Base-by-base conservation (phyloP, 495 filamentous ascomycete genomes). In the Friedmanniomyces simplex region DNA sequence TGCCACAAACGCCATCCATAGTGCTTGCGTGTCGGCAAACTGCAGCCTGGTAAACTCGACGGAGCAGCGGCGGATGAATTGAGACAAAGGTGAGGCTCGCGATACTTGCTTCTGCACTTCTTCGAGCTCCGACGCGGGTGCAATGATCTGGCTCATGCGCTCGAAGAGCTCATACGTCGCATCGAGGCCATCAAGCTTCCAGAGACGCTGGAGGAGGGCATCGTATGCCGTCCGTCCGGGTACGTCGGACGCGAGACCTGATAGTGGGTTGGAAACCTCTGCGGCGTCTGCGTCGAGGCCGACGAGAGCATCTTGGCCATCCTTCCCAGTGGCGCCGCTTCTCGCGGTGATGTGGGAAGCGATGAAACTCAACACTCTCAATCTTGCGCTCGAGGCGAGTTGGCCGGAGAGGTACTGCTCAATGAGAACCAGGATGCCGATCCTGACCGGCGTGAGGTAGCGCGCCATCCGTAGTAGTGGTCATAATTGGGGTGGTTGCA, bases 341-440 rank as follows among this genome's bases (percentile, higher is more conserved):
- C 39, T 57, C 53, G 82, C 76, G 52, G 88, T 77, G 30, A 94
- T 63, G 59, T 90, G 82, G 46, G 84, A 84, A 48, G 88, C 75
- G 48, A 97, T 74, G 72, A 96, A 96, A 36, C 85, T 87, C 14
- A 98, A 77, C 14, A 97, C 78, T n/a, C 86, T 80, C n/a, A 91
- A 76, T 30, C 84, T 12, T 49, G 50, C 39, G 21, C 13, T 52
- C 6, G 50, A n/a, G 6, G 45, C 25, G 14, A 61, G n/a, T 18
- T 58, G 39, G 25, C 52, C 53, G 25, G 88, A 81, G 8, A 81
- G 80, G 68, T 97, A 97, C 22, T 96, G 76, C 60, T 84, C 79
- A 50, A 89, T 78, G 41, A 98, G 78, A 54, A 83, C 80, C 43
- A 98, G 78, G 21, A 97, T 78, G 59, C 84, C 84, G 59, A 96